These are phyloP conservation scores for Pichia sporocuriosa DNA, from an alignment of 805 yeast genomes.

Conservation along the genomic window DNA sequence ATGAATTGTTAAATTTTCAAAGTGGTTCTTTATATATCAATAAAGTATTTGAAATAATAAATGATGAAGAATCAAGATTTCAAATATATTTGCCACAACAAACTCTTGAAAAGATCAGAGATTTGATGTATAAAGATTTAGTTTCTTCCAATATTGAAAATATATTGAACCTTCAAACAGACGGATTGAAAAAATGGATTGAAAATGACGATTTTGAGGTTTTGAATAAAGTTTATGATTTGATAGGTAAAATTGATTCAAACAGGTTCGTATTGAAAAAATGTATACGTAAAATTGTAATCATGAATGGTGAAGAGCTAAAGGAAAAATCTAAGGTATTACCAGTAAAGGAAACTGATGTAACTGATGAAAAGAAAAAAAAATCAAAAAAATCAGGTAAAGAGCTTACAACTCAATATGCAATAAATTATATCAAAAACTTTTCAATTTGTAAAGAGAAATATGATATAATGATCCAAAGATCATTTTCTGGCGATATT, in stretches of 20 bases:
- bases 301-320: conserved; percentile 39
- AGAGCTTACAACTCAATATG: conserved; percentile 42
- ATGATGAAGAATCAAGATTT: conserved; percentile 56
- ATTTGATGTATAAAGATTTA: conserved; percentile 52
- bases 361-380: conserved; percentile 18
- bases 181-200: conserved; percentile 57
- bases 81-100: conserved; percentile 46
- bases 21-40: conserved; percentile 52
- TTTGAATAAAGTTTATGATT: conserved; percentile 40
- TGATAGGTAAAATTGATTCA: conserved; percentile 48
- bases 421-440: conserved; percentile 61
- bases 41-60: conserved; percentile 44
- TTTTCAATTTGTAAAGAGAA: conserved; percentile 47
- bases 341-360: conserved; percentile 6
- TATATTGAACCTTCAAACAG: conserved; percentile 44
- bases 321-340: conserved; percentile 22
- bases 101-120: conserved; percentile 47
- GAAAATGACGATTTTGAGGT: conserved; percentile 37
- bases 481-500: conserved; percentile 44
- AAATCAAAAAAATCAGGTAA: conserved; percentile 16
- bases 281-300: conserved; percentile 41
- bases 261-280: conserved; percentile 43
- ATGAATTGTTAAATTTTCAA: conserved; percentile 35
- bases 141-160: conserved; percentile 49
- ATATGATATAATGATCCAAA: conserved; percentile 40